These are phyloP conservation scores for Fusarium papillatum DNA, from an alignment of 2,329 filamentous ascomycete genomes.

Conservation along the genomic window DNA sequence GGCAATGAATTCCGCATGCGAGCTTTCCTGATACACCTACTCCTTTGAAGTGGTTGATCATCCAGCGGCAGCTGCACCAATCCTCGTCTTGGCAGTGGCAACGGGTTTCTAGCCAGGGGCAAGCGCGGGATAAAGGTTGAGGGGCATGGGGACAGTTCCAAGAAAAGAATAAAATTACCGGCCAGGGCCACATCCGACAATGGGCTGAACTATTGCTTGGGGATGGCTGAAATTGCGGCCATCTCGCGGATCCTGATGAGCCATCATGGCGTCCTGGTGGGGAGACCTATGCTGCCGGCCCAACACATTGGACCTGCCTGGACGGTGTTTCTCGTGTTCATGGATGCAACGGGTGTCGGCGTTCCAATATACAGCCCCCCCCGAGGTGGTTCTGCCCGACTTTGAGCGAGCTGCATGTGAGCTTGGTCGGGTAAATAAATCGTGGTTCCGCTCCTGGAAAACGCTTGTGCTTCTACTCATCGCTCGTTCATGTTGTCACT, in stretches of 20 bases:
- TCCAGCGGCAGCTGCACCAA: neutral
- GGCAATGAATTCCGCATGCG: fast-evolving
- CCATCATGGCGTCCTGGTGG: constrained; percentile 11
- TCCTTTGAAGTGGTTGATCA: neutral
- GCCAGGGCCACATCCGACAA: constrained; percentile 19
- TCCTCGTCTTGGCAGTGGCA: neutral
- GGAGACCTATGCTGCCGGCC: constrained; percentile 9
- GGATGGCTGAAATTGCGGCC: constrained; percentile 18
- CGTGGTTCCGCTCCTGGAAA: constrained; percentile 24
- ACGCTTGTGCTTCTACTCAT: constrained; percentile 9
- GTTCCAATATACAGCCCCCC: constrained; percentile 17
- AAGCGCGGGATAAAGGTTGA: neutral
- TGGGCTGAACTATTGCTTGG: constrained; percentile 9
- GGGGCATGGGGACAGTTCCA: neutral
- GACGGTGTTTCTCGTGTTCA: constrained; percentile 38
- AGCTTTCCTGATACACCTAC: neutral
- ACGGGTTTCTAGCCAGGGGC: neutral
- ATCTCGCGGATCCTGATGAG: constrained; percentile 5
- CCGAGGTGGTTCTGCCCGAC: constrained; percentile 4
- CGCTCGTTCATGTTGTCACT: constrained; percentile 26
- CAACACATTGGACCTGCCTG: constrained; percentile 21
- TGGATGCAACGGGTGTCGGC: constrained; percentile 16
- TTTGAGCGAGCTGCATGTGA: constrained; percentile 22
- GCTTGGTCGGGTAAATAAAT: constrained; percentile 41
- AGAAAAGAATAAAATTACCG: constrained; percentile 25